Evolutionary conservation across 495 filamentous ascomycete species (phyloP), one percentile per base, ranked within the genome.

Genomic region (Clohesyomyces aquaticus): DNA sequence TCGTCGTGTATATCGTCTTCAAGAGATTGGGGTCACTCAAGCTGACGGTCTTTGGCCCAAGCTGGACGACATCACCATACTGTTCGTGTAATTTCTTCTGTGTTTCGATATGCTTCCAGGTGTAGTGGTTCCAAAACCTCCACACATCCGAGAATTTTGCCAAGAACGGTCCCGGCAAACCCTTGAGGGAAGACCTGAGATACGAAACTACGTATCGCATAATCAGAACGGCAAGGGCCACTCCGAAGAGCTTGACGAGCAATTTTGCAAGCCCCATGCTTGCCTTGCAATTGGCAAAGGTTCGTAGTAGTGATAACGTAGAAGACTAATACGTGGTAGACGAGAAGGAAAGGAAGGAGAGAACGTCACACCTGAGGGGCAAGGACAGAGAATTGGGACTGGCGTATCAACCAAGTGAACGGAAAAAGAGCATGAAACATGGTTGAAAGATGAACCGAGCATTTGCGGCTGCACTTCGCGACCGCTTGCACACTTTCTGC

Each of bases 1-100:
- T 56, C 0, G 54, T 65, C 1, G 25, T 2, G 35, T 65, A 65
- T 0, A 65, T 58, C 10, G 18, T 59, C 53, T 57, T 58, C 28
- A 65, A 14, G 22, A 65, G 32, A n/a, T 18, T 43, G 8, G 45
- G 43, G 28, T 65, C 54, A 14, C 19, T 53, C 4, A 65, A 28
- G 27, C 61, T 65, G 43, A 65, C 61, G 22, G 32, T 28, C 16
- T 58, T 65, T 4, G 61, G 61, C 2, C 61, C 61, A 42, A 65
- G 4, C 38, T 54, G 25, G 11, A 65, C 61, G 11, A 45, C 53
- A 14, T 32, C 23, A 4, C 54, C 61, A 32, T 65, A 59, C 21
- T 52, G 41, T 10, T 47, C 35, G 28, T 65, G 61, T 35, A 65
- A 32, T 28, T 41, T n/a, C 16, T 43, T 10, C 45, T 65, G 61